Conservation (phyloP, 148 eudicot species). For the Arctostaphylos glauca region DNA sequence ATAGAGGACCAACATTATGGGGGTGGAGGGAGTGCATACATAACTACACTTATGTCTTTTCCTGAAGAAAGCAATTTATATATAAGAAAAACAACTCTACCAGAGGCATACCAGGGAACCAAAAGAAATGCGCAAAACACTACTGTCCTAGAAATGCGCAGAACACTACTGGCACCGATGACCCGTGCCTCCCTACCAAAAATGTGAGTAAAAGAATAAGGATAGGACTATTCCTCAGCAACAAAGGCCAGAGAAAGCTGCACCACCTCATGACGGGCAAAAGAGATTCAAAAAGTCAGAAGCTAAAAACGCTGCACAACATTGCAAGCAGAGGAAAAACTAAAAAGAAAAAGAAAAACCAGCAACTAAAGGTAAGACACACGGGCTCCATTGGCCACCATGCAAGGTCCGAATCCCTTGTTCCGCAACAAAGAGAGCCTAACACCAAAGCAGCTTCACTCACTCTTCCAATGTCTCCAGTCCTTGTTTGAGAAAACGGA, state of each 20-base stretch:
- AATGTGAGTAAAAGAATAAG: background rate
- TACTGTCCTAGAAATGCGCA: background rate
- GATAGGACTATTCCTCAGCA: background rate
- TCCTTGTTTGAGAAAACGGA: background rate
- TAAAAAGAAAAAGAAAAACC: background rate
- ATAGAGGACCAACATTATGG: background rate
- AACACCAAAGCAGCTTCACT: background rate
- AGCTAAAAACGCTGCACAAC: background rate
- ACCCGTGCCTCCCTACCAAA: background rate
- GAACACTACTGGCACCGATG: background rate
- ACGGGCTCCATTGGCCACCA: background rate
- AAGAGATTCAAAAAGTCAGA: background rate
- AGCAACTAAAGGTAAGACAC: background rate
- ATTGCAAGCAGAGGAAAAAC: background rate
- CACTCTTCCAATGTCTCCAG: background rate
- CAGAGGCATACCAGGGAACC: background rate
- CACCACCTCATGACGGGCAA: background rate
- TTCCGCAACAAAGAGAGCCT: background rate
- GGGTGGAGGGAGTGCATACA: background rate
- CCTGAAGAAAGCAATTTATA: background rate
- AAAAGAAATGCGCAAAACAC: background rate
- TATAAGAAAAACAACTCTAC: background rate
- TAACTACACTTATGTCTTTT: background rate
- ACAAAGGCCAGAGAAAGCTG: background rate
- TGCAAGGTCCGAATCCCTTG: background rate